Conservation (phyloP, 257 asterid species). For the Solanum chmielewskii region DNA sequence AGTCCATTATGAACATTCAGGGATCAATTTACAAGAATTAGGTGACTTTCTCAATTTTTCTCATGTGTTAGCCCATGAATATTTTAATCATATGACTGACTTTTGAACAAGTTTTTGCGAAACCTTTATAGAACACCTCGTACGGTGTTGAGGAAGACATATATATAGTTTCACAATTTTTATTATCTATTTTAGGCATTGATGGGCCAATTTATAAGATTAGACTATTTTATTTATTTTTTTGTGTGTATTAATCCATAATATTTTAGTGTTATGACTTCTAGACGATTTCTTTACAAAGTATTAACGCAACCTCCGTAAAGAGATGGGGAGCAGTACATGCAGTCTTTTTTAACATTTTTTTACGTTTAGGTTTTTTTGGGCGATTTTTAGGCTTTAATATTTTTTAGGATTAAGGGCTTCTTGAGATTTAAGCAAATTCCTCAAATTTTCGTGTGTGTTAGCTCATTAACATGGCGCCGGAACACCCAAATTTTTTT, state of each 20-base stretch:
- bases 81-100: too few relatives aligned
- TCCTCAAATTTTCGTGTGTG: too few relatives aligned
- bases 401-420: too few relatives aligned
- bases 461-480: too few relatives aligned
- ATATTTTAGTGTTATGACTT: background rate
- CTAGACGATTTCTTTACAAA: background rate
- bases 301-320: background rate
- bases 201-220: background rate
- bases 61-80: background rate
- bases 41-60: background rate
- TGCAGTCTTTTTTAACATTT: too few relatives aligned
- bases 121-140: background rate
- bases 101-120: background rate
- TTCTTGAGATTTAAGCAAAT: too few relatives aligned
- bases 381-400: too few relatives aligned
- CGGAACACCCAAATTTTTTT: too few relatives aligned
- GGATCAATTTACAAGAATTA: background rate
- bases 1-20: background rate
- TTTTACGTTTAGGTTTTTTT: too few relatives aligned
- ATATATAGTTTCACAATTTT: background rate
- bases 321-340: too few relatives aligned
- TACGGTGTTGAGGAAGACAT: background rate
- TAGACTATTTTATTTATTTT: too few relatives aligned
- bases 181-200: background rate
- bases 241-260: too few relatives aligned